Percentiles rank a stretch among this genome's conserved stretches.
Evolutionary conservation across 768 basidiomycete genomes (phyloP).

Genomic region (Kwoniella bestiolae): DNA sequence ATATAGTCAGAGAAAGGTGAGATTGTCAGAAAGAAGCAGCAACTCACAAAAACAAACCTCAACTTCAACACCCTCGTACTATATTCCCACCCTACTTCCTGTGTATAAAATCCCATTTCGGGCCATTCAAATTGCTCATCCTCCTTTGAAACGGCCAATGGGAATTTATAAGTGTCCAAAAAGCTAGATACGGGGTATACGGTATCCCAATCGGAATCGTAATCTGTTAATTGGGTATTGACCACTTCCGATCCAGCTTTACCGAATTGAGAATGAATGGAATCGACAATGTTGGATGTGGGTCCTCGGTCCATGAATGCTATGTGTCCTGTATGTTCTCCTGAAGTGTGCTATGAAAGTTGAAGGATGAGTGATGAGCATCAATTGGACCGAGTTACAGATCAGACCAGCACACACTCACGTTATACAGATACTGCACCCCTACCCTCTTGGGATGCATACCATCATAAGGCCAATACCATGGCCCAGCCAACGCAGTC

Average conservation of each 20-base stretch:
- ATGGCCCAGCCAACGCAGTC: conserved; percentile 63
- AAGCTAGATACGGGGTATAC: conserved; percentile 64
- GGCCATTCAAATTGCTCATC: conserved; percentile 60
- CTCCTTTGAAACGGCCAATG: conserved; percentile 59
- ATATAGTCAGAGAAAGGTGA: neutral
- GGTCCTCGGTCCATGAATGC: conserved; percentile 84
- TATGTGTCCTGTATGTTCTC: conserved; percentile 75
- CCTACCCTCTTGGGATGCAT: conserved; percentile 88
- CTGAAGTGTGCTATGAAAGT: conserved; percentile 66
- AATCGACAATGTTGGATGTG: conserved; percentile 66
- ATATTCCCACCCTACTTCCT: conserved; percentile 63
- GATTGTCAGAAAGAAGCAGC: neutral
- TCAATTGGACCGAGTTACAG: too few species aligned
- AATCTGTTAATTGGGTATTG: conserved; percentile 69
- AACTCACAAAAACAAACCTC: conserved; percentile 49
- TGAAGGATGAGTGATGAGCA: too few species aligned
- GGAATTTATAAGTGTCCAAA: conserved; percentile 78
- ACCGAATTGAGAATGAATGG: conserved; percentile 68
- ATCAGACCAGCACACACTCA: conserved; percentile 57
- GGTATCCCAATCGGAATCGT: conserved; percentile 86
- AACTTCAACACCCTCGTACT: conserved; percentile 33
- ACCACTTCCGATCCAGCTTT: conserved; percentile 58
- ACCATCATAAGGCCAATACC: conserved; percentile 68
- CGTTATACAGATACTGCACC: conserved; percentile 82
- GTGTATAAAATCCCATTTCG: conserved; percentile 65